A percentile compares a stretch with the other conserved stretches of the same genome.
These are phyloP conservation scores for Brassica rapa DNA, from an alignment of 345 rosid species.

Conservation along the genomic window DNA sequence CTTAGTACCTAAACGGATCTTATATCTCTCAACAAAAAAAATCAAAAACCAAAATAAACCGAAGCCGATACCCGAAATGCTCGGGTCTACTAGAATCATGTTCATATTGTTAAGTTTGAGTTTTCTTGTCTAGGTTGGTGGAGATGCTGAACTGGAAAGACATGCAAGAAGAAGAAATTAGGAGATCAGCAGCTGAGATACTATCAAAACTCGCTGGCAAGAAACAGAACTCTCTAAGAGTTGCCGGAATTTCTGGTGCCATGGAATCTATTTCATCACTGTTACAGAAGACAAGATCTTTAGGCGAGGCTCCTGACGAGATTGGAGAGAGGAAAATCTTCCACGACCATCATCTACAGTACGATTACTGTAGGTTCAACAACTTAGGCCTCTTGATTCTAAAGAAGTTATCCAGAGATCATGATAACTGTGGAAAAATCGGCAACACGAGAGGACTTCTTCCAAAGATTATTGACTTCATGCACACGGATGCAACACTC, in stretches of 20 bases:
- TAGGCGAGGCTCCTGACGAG: conserved; percentile 62
- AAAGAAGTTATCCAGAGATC: conserved; percentile 80
- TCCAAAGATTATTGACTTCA: conserved; percentile 78
- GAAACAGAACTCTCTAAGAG: conserved; percentile 79
- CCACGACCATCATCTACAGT: conserved; percentile 50
- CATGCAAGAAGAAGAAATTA: conserved; percentile 78
- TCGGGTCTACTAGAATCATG: no score
- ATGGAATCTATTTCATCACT: conserved; percentile 92
- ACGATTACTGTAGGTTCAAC: conserved; percentile 71
- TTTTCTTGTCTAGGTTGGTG: conserved; percentile 47
- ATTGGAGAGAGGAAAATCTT: conserved; percentile 60
- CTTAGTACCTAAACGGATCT: no score
- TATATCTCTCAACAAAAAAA: no score
- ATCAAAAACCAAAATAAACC: no score
- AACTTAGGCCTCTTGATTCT: conserved; percentile 78
- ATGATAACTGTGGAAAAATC: conserved; percentile 88
- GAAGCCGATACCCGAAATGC: no score
- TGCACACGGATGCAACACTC: conserved; percentile 55
- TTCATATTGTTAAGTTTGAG: neutral
- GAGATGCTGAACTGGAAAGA: conserved; percentile 97
- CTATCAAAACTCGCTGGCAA: conserved; percentile 69
- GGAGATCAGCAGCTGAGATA: conserved; percentile 74
- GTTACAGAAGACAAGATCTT: conserved; percentile 57
- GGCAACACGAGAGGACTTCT: conserved; percentile 90
- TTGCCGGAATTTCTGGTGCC: conserved; percentile 85